phyloP scores from a whole-genome alignment of 306 rosid genomes.

The Gillenia trifoliata region DNA sequence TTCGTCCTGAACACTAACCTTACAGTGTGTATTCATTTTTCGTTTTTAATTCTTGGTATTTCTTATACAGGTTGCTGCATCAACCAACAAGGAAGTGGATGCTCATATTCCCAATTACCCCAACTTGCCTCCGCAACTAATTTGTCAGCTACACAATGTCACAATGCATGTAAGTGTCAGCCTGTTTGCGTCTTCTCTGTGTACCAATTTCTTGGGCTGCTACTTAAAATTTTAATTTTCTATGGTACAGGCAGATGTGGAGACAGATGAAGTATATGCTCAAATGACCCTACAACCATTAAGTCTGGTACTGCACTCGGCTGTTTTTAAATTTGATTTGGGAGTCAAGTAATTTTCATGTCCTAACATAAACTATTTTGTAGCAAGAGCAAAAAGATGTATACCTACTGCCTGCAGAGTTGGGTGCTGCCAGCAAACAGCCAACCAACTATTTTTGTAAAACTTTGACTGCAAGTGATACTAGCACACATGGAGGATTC shows the following conservation, averaged over 20 bases:
- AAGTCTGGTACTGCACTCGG: conserved; percentile 43
- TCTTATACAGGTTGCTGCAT: conserved; percentile 58
- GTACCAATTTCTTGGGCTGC: not conserved
- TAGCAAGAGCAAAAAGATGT: conserved; percentile 77
- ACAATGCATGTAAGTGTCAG: conserved; percentile 63
- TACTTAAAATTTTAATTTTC: conserved; percentile 16
- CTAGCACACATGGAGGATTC: conserved; percentile 58
- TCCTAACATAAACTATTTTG: conserved; percentile 24
- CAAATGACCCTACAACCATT: conserved; percentile 77
- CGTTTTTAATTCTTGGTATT: conserved; percentile 5
- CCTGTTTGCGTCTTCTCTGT: conserved; percentile 8
- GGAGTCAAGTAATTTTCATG: not conserved
- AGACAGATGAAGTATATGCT: conserved; percentile 75
- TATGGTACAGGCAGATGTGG: conserved; percentile 60
- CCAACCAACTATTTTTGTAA: conserved; percentile 73
- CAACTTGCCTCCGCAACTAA: conserved; percentile 58
- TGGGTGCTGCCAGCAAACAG: conserved; percentile 64
- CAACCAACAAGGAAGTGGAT: conserved; percentile 68
- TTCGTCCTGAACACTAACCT: not conserved
- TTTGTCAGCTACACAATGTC: conserved; percentile 72
- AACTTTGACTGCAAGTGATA: conserved; percentile 51
- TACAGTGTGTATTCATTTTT: not conserved
- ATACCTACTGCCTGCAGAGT: conserved; percentile 60
- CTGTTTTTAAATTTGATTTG: not conserved
- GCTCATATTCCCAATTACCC: conserved; percentile 72